Percentiles rank a stretch among this genome's conserved stretches.
These are phyloP conservation scores for Tylopilus plumbeoviolaceoides DNA, from an alignment of 768 basidiomycete genomes.

Conservation along the genomic window DNA sequence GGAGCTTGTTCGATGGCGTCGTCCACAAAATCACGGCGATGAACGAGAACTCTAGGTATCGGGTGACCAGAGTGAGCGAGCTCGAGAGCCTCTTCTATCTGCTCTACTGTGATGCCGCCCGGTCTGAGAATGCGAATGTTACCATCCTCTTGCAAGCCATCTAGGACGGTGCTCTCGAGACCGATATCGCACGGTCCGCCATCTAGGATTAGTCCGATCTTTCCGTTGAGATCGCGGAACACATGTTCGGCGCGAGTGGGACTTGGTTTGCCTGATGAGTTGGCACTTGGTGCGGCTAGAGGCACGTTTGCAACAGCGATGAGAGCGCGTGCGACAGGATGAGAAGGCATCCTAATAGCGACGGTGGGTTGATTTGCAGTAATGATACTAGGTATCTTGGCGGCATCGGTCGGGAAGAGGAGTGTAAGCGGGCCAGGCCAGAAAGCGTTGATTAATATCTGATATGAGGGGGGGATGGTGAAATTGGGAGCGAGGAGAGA, in stretches of 20 bases:
- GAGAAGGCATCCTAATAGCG: constrained; percentile 91
- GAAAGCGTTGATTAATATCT: constrained; percentile 72
- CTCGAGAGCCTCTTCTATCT: constrained; percentile 60
- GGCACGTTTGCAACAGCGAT: constrained; percentile 73
- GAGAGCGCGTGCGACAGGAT: constrained; percentile 87
- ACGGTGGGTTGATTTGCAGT: constrained; percentile 79
- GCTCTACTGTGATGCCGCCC: constrained; percentile 90
- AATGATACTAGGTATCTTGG: constrained; percentile 64
- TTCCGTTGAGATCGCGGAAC: constrained; percentile 67
- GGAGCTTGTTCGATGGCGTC: constrained; percentile 70
- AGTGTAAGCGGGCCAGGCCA: constrained; percentile 96
- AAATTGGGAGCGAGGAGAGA: constrained; percentile 68
- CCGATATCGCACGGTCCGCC: constrained; percentile 91
- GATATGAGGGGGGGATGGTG: constrained; percentile 59
- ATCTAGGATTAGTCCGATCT: constrained; percentile 77
- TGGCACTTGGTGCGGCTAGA: constrained; percentile 92
- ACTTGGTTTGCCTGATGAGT: constrained; percentile 90
- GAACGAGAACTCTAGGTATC: constrained; percentile 67
- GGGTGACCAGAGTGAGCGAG: constrained; percentile 35
- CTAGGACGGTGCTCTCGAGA: constrained; percentile 93
- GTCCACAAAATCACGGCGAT: constrained; percentile 73
- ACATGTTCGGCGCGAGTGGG: constrained; percentile 91
- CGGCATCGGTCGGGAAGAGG: constrained; percentile 73
- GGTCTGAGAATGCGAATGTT: constrained; percentile 81
- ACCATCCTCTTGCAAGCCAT: constrained; percentile 75